Evolutionary conservation across 805 yeast genomes (phyloP).

Genomic region (Metschnikowia hibisci): DNA sequence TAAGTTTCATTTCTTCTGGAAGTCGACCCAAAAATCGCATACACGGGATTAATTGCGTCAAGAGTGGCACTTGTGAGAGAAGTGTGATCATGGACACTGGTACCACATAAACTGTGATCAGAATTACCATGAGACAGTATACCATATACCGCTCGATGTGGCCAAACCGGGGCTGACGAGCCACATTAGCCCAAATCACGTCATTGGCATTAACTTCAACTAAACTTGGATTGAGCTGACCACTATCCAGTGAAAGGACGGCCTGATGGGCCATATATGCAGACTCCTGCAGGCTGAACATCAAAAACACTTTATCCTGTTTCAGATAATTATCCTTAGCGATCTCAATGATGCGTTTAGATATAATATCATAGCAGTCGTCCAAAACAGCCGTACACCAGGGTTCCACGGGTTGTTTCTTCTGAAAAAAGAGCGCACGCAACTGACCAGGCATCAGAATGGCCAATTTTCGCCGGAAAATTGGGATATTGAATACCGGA

Average conservation of each 20-base stretch:
- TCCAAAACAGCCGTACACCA: constrained; percentile 29
- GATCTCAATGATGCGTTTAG: constrained; percentile 7
- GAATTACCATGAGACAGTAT: constrained; percentile 40
- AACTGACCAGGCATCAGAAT: constrained; percentile 29
- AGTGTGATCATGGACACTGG: constrained; percentile 82
- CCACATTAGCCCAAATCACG: constrained; percentile 66
- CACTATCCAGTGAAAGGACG: constrained; percentile 39
- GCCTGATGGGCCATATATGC: constrained; percentile 66
- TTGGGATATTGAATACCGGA: constrained; percentile 19
- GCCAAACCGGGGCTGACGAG: constrained; percentile 34
- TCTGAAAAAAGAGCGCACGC: constrained; percentile 23
- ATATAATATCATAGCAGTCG: constrained; percentile 9
- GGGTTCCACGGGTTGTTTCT: constrained; percentile 18
- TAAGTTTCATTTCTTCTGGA: constrained; percentile 51
- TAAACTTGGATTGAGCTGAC: constrained; percentile 40
- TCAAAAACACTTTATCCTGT: constrained; percentile 52
- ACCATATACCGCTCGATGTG: constrained; percentile 44
- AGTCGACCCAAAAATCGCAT: constrained; percentile 50
- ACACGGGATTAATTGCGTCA: constrained; percentile 59
- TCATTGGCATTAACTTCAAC: constrained; percentile 62
- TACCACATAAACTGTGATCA: constrained; percentile 64
- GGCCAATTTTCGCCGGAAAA: constrained; percentile 18
- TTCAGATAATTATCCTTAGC: constrained; percentile 21
- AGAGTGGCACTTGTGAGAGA: constrained; percentile 66
- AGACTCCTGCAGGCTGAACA: constrained; percentile 52